These are phyloP conservation scores for Striga hermonthica DNA, from an alignment of 305 asterid genomes.

Conservation along the genomic window DNA sequence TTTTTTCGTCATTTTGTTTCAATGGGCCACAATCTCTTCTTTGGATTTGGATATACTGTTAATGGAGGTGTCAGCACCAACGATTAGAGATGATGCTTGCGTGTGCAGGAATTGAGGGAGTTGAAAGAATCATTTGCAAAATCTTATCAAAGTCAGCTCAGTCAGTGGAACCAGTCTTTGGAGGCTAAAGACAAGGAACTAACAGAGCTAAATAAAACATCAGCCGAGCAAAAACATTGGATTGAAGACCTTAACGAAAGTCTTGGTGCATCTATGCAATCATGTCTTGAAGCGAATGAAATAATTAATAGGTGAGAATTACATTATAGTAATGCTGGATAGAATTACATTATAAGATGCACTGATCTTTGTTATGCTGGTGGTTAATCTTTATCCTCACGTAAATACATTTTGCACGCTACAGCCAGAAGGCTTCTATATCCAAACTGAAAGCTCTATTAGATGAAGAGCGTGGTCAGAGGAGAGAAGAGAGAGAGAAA, in stretches of 20 bases:
- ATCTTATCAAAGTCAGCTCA: constrained; percentile 57
- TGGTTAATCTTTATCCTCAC: constrained; percentile 24
- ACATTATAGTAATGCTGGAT: constrained; percentile 18
- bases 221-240: constrained; percentile 74
- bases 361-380: constrained; percentile 5
- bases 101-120: constrained; percentile 68
- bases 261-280: constrained; percentile 72
- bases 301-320: constrained; percentile 69
- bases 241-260: constrained; percentile 73
- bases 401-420: constrained; percentile 33
- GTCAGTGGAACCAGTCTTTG: constrained; percentile 54
- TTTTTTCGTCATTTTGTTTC: constrained; percentile 16
- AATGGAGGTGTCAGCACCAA: constrained; percentile 19
- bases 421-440: constrained; percentile 86
- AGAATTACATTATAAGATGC: not conserved
- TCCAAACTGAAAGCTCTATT: constrained; percentile 66
- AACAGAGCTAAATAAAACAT: constrained; percentile 49
- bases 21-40: not conserved
- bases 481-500: constrained; percentile 87
- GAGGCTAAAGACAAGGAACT: constrained; percentile 70
- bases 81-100: constrained; percentile 8
- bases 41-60: constrained; percentile 26
- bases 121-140: constrained; percentile 70
- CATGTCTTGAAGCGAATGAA: constrained; percentile 88
- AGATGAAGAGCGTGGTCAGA: constrained; percentile 92